Evolutionary conservation across 179 eudicot species (phyloP).

Genomic region (Monotropa hypopitys): DNA sequence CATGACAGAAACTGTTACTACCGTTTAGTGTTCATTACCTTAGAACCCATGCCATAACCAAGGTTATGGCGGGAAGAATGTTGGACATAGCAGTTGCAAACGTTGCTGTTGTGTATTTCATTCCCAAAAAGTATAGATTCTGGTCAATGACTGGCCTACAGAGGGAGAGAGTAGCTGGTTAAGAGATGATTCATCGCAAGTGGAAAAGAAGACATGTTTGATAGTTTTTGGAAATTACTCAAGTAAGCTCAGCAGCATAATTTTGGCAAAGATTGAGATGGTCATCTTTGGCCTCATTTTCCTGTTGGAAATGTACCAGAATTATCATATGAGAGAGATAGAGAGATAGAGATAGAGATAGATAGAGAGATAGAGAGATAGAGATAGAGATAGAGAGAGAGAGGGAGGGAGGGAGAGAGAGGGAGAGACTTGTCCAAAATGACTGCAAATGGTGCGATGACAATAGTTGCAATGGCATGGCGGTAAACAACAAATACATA

Average conservation of each 20-base stretch:
- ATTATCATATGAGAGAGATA: conserved; percentile 3
- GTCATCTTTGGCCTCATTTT: conserved; percentile 88
- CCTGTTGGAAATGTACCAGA: conserved; percentile 30
- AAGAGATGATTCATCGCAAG: neutral
- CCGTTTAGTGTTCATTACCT: conserved; percentile 28
- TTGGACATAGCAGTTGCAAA: conserved; percentile 80
- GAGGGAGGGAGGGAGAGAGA: conserved; percentile 21
- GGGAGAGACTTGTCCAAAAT: conserved; percentile 48
- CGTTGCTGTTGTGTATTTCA: conserved; percentile 79
- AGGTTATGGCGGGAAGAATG: conserved; percentile 79
- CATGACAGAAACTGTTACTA: neutral
- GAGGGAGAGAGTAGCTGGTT: neutral
- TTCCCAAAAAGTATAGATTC: conserved; percentile 54
- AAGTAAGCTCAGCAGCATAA: conserved; percentile 55
- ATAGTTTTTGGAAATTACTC: conserved; percentile 35
- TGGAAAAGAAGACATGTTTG: neutral
- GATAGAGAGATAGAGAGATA: conserved; percentile 24
- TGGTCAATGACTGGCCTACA: conserved; percentile 82
- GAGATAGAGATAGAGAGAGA: too few species aligned
- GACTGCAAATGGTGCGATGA: conserved; percentile 64
- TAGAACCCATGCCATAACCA: conserved; percentile 68
- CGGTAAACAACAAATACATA: conserved; percentile 73
- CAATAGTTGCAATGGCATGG: conserved; percentile 54
- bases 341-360: conserved; percentile 20
- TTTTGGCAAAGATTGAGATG: conserved; percentile 39